Base-by-base conservation (phyloP, 352 stramenopile genomes). In the Phytophthora constricta region DNA sequence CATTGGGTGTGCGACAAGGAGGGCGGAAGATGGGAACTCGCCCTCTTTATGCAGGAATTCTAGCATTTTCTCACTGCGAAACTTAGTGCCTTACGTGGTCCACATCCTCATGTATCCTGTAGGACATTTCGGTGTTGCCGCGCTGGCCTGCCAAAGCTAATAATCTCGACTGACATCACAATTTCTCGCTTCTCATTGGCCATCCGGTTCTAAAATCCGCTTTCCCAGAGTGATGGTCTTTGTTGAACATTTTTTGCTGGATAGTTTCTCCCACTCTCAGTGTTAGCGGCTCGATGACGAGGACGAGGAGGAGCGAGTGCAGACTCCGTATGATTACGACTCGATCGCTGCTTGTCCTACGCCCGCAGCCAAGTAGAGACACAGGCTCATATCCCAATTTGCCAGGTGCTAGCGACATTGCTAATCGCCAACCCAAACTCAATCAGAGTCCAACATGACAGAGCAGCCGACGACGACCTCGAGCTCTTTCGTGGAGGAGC, bases 381-480 rank as follows among this genome's bases (percentile, higher is more conserved):
- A 60, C 55, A 34, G 50, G 45, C 22, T 74, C 72, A 80, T 39
- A 74, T 52, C 53, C 25, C 28, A 80, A 77, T 72, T 74, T 70
- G 37, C 65, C 39, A 23, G 20, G 65, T 62, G 49, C 50, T 19
- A 78, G 70, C 43, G 27, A 72, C 55, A 75, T 39, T 61, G 69
- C 59, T 45, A 68, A 60, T 41, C 31, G 50, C 58, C 54, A 43
- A 50, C 25, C 51, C 17, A 66, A 65, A 45, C 10, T 5, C 34
- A 58, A 49, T 50, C 22, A 41, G 20, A 26, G 25, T 19, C 8
- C 52, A 58, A 13, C 19, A 70, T 76, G 65, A 61, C 70, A 47
- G 58, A 67, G 47, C 33, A 69, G 53, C 58, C 56, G 43, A 20
- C 10, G 14, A 23, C 9, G 27, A 79, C 58, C 31, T 62, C 25